Evolutionary conservation across 2,329 filamentous ascomycete species (phyloP).

Genomic region (Phaeophleospora eucalypticola): DNA sequence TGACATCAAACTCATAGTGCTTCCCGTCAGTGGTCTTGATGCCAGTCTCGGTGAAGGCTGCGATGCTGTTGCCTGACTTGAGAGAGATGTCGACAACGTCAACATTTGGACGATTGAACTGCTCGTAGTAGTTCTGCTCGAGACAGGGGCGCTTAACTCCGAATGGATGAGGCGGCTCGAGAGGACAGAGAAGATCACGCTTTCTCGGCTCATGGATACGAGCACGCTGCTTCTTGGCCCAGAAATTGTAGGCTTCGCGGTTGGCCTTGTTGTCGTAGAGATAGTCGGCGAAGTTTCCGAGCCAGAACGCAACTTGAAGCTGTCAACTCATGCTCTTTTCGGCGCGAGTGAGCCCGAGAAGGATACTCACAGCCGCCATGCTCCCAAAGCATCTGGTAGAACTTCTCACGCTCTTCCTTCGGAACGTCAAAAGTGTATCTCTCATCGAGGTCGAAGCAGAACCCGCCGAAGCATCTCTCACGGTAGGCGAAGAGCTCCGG

Average conservation of each 20-base stretch:
- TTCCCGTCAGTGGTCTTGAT: conserved; percentile 16
- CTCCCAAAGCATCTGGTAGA: conserved; percentile 18
- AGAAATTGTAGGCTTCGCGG: conserved; percentile 48
- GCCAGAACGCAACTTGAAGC: conserved; percentile 9
- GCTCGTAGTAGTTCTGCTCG: conserved; percentile 47
- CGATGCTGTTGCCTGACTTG: conserved; percentile 11
- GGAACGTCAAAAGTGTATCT: conserved; percentile 49
- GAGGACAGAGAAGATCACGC: conserved; percentile 50
- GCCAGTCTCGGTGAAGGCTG: conserved; percentile 21
- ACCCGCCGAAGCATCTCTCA: conserved; percentile 55
- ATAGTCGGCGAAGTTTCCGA: conserved; percentile 16
- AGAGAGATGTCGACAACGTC: conserved; percentile 35
- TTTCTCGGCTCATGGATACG: conserved; percentile 49
- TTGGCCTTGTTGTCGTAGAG: conserved; percentile 6
- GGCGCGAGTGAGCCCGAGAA: not conserved
- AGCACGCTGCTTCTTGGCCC: conserved; percentile 49
- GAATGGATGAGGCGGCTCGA: conserved; percentile 44
- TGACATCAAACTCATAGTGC: conserved; percentile 40
- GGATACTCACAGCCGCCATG: conserved; percentile 14
- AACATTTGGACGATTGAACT: conserved; percentile 34
- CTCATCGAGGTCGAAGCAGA: conserved; percentile 53
- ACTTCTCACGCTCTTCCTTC: conserved; percentile 40
- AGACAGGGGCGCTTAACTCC: conserved; percentile 34
- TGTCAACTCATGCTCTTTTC: not conserved
- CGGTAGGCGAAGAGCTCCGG: conserved; percentile 45